Evolutionary conservation across 306 rosid genomes (phyloP).

Genomic region (Dalbergia cultrata): DNA sequence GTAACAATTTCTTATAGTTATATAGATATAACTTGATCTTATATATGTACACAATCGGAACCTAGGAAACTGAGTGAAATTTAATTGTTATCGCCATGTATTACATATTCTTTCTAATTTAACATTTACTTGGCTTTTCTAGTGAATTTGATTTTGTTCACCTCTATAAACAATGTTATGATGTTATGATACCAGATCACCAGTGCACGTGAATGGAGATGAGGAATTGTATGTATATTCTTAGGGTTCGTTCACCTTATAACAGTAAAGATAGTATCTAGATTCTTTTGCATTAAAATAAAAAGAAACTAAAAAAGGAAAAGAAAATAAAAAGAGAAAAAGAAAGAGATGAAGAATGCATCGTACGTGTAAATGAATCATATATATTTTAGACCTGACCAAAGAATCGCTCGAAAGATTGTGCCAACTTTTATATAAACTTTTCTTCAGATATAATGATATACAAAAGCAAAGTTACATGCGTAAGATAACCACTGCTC

Average conservation of each 20-base stretch:
- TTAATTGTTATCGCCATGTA: not conserved
- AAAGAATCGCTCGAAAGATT: slow-evolving; percentile 56
- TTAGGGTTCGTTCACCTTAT: slow-evolving; percentile 40
- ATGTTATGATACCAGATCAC: slow-evolving; percentile 6
- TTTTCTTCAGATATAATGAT: slow-evolving; percentile 52
- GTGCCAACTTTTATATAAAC: slow-evolving; percentile 64
- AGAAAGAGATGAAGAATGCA: slow-evolving; percentile 44
- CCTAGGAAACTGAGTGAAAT: not conserved
- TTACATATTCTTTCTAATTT: too few relatives aligned
- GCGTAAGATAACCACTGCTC: slow-evolving; percentile 41
- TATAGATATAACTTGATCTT: too few relatives aligned
- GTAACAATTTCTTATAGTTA: too few relatives aligned
- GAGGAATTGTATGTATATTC: slow-evolving; percentile 44
- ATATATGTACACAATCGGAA: not conserved
- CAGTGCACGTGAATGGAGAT: slow-evolving; percentile 45
- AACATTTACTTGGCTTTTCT: too few relatives aligned
- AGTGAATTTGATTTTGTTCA: too few relatives aligned
- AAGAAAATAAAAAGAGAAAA: not conserved
- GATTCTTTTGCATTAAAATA: slow-evolving; percentile 36
- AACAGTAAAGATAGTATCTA: slow-evolving; percentile 38
- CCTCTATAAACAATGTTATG: too few relatives aligned
- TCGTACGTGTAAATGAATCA: slow-evolving; percentile 28
- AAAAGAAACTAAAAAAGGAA: not conserved
- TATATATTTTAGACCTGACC: slow-evolving; percentile 47
- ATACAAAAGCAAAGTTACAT: slow-evolving; percentile 49